Evolutionary conservation across 1,284 basidiomycete species (phyloP).

Genomic region (Athelia psychrophila): DNA sequence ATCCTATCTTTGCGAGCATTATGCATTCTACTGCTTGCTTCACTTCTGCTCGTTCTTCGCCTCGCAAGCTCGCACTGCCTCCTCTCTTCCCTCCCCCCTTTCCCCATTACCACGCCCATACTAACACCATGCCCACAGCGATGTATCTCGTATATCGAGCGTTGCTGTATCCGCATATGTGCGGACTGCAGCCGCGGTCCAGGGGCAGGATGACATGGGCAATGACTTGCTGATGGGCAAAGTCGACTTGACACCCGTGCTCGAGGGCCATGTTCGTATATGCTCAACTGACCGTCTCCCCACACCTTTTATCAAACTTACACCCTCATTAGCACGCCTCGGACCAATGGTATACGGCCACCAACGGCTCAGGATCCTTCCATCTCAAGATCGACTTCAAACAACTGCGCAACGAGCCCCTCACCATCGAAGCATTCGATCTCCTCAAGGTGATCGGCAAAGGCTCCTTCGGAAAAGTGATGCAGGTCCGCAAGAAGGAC

Average conservation of each 20-base stretch:
- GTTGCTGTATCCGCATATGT: slow-evolving; percentile 89
- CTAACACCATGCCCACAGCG: slow-evolving; percentile 58
- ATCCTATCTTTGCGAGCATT: too few relatives aligned
- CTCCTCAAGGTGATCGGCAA: slow-evolving; percentile 98
- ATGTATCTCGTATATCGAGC: slow-evolving; percentile 88
- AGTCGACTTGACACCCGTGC: slow-evolving; percentile 1
- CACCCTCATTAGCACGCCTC: slow-evolving; percentile 83
- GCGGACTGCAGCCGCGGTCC: slow-evolving; percentile 63
- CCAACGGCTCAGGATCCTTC: slow-evolving; percentile 86
- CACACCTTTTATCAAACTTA: slow-evolving; percentile 88
- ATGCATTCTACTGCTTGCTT: too few relatives aligned
- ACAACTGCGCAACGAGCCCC: slow-evolving; percentile 68
- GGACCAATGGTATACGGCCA: slow-evolving; percentile 88
- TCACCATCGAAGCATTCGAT: slow-evolving; percentile 96
- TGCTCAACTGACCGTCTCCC: slow-evolving; percentile 61
- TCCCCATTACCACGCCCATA: slow-evolving; percentile 51
- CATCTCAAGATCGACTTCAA: slow-evolving; percentile 96
- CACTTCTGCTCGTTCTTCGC: too few relatives aligned
- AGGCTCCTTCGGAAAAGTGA: slow-evolving; percentile 95
- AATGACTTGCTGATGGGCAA: slow-evolving; percentile 35
- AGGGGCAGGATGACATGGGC: slow-evolving; percentile 86
- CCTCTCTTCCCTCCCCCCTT: slow-evolving; percentile 43
- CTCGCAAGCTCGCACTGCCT: slow-evolving; percentile 82
- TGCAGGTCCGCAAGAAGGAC: slow-evolving; percentile 99
- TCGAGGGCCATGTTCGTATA: slow-evolving; percentile 53